Evolutionary conservation across 2,329 filamentous ascomycete species (phyloP).

Genomic region (Ophiostoma himal-ulmi): DNA sequence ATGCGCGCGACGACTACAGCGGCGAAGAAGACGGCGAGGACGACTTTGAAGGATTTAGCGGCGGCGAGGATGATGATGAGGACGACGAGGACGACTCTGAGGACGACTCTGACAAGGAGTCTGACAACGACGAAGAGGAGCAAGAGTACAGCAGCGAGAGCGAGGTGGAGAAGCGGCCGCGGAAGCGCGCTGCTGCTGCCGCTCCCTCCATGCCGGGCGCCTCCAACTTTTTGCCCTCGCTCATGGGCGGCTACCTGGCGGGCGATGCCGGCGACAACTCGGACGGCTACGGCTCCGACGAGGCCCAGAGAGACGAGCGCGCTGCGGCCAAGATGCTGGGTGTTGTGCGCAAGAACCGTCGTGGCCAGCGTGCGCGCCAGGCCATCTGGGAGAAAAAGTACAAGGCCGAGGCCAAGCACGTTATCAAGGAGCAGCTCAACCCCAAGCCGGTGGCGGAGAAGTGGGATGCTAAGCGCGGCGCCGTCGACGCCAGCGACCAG

Average conservation of each 20-base stretch:
- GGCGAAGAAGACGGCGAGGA: slow-evolving; percentile 18
- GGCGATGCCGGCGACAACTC: slow-evolving; percentile 67
- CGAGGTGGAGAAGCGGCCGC: slow-evolving; percentile 19
- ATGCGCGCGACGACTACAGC: slow-evolving; percentile 28
- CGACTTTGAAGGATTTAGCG: slow-evolving; percentile 25
- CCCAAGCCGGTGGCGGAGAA: slow-evolving; percentile 35
- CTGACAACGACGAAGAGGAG: slow-evolving; percentile 17
- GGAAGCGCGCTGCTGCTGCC: slow-evolving; percentile 15
- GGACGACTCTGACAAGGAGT: slow-evolving; percentile 20
- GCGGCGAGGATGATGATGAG: slow-evolving; percentile 26
- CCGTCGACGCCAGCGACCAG: slow-evolving; percentile 41
- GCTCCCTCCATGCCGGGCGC: slow-evolving; percentile 20
- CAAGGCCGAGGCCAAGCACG: slow-evolving; percentile 63
- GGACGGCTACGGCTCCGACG: slow-evolving; percentile 60
- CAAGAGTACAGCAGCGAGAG: slow-evolving; percentile 21
- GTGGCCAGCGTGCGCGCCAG: slow-evolving; percentile 69
- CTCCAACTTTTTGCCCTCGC: slow-evolving; percentile 65
- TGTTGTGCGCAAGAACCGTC: slow-evolving; percentile 59
- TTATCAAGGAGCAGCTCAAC: slow-evolving; percentile 37
- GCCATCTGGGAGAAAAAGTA: slow-evolving; percentile 77
- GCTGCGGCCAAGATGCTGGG: slow-evolving; percentile 43
- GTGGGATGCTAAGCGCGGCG: slow-evolving; percentile 55
- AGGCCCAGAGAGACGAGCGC: slow-evolving; percentile 41
- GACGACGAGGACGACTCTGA: slow-evolving; percentile 28
- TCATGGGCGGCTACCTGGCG: slow-evolving; percentile 75